A percentile compares a stretch with the other conserved stretches of the same genome.
These are phyloP conservation scores for Trifolium fragiferum DNA, from an alignment of 306 rosid species.

Conservation along the genomic window DNA sequence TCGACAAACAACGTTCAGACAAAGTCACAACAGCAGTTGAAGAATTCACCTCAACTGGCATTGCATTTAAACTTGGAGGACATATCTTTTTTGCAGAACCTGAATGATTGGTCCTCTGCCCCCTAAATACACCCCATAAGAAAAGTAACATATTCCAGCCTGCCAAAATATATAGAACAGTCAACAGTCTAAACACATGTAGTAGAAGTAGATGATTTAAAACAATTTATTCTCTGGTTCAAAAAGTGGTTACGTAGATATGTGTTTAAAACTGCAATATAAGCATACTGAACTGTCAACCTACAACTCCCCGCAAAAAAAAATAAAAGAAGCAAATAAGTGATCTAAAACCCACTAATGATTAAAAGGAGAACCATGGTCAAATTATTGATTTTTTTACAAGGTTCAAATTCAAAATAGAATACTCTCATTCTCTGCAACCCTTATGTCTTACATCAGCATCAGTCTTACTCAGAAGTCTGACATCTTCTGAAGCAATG, in stretches of 20 bases:
- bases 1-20: slow-evolving; percentile 54
- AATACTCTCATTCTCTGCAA: slow-evolving; percentile 24
- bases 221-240: slow-evolving; percentile 6
- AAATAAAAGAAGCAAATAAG: slow-evolving; percentile 7
- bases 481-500: slow-evolving; percentile 32
- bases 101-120: slow-evolving; percentile 55
- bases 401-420: slow-evolving; percentile 3
- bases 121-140: slow-evolving; percentile 96
- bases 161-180: slow-evolving; percentile 47
- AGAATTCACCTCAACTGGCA: slow-evolving; percentile 54
- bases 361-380: slow-evolving; percentile 4
- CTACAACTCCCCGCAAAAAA: too few relatives aligned
- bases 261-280: too few relatives aligned
- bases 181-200: slow-evolving; percentile 23
- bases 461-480: slow-evolving; percentile 29
- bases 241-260: slow-evolving; percentile 4
- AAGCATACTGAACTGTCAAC: too few relatives aligned
- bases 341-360: slow-evolving; percentile 21
- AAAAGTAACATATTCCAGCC: slow-evolving; percentile 96
- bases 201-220: slow-evolving; percentile 8
- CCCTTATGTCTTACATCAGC: slow-evolving; percentile 25
- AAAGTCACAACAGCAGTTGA: slow-evolving; percentile 54
- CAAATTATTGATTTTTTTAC: slow-evolving; percentile 17
- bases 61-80: slow-evolving; percentile 51
- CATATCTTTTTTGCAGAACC: slow-evolving; percentile 59